phyloP scores from a whole-genome alignment of 2,329 filamentous ascomycete genomes.

The Xylariaceae sp. region DNA sequence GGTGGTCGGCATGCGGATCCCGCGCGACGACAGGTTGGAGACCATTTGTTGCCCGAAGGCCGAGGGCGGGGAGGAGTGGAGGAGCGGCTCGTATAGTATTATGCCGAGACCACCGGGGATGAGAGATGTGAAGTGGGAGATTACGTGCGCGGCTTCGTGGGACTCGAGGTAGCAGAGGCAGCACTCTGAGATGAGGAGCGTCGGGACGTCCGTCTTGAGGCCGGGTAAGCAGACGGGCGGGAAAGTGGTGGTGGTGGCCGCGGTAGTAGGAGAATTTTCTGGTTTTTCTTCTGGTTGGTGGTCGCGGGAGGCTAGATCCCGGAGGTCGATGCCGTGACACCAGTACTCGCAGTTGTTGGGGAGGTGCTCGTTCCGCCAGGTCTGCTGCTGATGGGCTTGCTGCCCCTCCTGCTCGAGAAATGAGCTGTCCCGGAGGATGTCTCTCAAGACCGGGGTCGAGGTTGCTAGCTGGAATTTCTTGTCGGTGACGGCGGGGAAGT shows the following conservation, averaged over 20 bases:
- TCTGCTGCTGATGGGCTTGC: constrained; percentile 26
- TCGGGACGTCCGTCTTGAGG: constrained; percentile 61
- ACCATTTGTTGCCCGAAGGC: constrained; percentile 91
- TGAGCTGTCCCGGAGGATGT: constrained; percentile 33
- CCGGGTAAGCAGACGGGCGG: no score
- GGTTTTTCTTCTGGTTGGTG: constrained; percentile 30
- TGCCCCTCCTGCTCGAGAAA: no score
- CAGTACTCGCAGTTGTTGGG: constrained; percentile 42
- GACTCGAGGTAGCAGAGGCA: constrained; percentile 85
- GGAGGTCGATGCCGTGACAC: constrained; percentile 67
- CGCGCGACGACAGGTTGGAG: constrained; percentile 75
- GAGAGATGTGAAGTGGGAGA: constrained; percentile 59
- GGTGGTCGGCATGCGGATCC: constrained; percentile 81
- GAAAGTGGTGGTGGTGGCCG: no score
- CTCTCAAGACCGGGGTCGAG: constrained; percentile 40
- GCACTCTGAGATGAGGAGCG: constrained; percentile 88
- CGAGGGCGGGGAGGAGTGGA: constrained; percentile 74
- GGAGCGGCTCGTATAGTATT: constrained; percentile 85
- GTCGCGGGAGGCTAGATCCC: constrained; percentile 44
- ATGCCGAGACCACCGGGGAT: constrained; percentile 50
- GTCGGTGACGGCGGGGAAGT: constrained; percentile 72
- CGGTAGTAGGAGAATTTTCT: no score
- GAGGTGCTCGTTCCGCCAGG: constrained; percentile 41
- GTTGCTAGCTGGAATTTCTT: constrained; percentile 58
- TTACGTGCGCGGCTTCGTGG: constrained; percentile 57